Base-by-base conservation (phyloP, 2,329 filamentous ascomycete genomes). In the Meredithiella fracta region DNA sequence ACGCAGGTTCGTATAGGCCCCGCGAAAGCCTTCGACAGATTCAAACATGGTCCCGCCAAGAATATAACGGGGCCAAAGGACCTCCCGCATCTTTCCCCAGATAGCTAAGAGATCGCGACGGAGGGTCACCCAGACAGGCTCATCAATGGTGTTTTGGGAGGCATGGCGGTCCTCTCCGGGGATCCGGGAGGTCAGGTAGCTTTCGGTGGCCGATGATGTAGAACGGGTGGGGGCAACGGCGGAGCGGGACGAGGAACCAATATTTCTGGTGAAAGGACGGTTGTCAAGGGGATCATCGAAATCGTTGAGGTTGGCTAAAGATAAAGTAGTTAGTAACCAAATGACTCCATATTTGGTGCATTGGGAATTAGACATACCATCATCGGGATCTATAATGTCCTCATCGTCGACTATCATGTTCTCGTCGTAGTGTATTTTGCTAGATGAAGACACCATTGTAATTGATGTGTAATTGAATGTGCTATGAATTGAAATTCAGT, bases 21-120 rank as follows among this genome's bases (percentile, higher is more conserved):
- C 78, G 3, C 80, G 75, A 7, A 83, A 63, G 9, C 74, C 74
- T 37, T 70, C 70, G 3, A 73, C 69, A 44, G 67, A 68, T 59
- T 81, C 78, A 56, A 81, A 75, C 78, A 83, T 81, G 58, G 76
- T 79, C 29, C 80, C 80, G 37, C 78, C 79, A 23, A 98, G 83
- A 51, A 98, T 77, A 71, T 97, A 97, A 65, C 90, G 90, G 17
- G 92, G 92, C 70, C 88, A 98, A 59, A 98, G 79, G 40, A 98
- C 92, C 73, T 96, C 91, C 68, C 86, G 83, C 83, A 98, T 88
- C 76, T 98, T 98, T 71, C 87, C 86, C 91, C 92, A 97, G 37
- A 97, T 88, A 25, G 89, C 92, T 6, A 91, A 71, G 61, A 98
- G 72, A 68, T 98, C 92, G 62, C 92, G 84, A 54, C 86, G 87